Base-by-base conservation (phyloP, 805 yeast genomes). In the Cyberlindnera misumaiensis region DNA sequence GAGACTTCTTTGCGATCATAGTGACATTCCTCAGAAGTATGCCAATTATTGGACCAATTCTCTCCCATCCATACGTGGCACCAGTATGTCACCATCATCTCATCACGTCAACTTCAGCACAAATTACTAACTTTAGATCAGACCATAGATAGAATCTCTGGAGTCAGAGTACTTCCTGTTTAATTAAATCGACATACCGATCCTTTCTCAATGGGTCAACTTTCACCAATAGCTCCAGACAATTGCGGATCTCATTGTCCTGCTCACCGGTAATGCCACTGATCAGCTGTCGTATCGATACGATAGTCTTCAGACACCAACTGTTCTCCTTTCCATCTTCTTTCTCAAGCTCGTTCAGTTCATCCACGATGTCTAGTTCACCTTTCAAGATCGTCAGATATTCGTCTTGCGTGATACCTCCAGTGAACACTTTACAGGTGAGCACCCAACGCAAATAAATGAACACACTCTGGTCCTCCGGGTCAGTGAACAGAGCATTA, bases 381-480 rank as follows among this genome's bases (percentile, higher is more conserved):
- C 59, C 54, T 1, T 60, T 43, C 10, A 84, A 54, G 2, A 83
- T 49, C 0, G 52, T 52, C 1, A 49, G 22, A 38, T 67, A 67
- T 15, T 64, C 60, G 1, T 55, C 60, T n/a, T 16, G 41, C 14
- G 49, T 32, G 29, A 64, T 37, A 1, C 47, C 42, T 5, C 50
- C 45, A 0, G 52, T 41, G 6, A 63, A 58, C 17, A 61, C 44
- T 1, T 57, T 64, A 34, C 55, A 52, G 4, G 66, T 63, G 8
- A 75, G 58, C 16, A 90, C 65, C 97, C 97, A 93, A 36, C 79
- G 73, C 42, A 86, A 68, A 55, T 89, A 93, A 2, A 83, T 69
- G 97, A 97, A 93, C 0, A 86, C 83, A 0, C 96, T 84, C 32
- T 94, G 89, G 55, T 93, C 98, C 38, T 85, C 90, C 0, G 95